Percentiles rank a stretch among this genome's conserved stretches.
Conservation (phyloP, 1,284 basidiomycete genomes). For the Sporisorium reilianum region DNA sequence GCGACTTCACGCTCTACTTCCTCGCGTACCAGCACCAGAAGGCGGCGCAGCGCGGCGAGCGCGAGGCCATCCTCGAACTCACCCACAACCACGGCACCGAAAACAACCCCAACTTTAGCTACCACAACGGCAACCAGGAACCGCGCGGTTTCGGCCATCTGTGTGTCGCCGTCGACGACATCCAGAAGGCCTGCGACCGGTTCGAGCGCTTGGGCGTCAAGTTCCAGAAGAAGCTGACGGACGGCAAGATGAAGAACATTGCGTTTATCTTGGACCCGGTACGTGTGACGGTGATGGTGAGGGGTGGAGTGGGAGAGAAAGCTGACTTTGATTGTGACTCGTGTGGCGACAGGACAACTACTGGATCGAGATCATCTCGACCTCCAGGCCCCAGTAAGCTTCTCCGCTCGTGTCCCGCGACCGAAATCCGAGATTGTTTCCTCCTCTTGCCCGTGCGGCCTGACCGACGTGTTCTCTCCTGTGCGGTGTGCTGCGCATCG, state of each 20-base stretch:
- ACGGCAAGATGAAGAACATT: slow-evolving; percentile 84
- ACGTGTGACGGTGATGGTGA: too few relatives aligned
- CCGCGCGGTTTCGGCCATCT: slow-evolving; percentile 73
- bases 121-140: slow-evolving; percentile 67
- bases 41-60: slow-evolving; percentile 72
- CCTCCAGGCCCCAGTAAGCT: slow-evolving; percentile 48
- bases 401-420: neutral
- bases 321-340: slow-evolving; percentile 8
- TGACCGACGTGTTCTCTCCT: neutral
- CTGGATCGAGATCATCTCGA: slow-evolving; percentile 73
- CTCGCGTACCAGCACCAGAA: slow-evolving; percentile 80
- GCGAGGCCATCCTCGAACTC: slow-evolving; percentile 72
- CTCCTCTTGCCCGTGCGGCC: too few relatives aligned
- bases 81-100: slow-evolving; percentile 68
- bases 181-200: slow-evolving; percentile 84
- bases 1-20: slow-evolving; percentile 78
- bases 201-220: slow-evolving; percentile 84
- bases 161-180: slow-evolving; percentile 84
- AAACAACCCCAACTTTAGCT: slow-evolving; percentile 57
- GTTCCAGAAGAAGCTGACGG: slow-evolving; percentile 88
- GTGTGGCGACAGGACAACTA: slow-evolving; percentile 65
- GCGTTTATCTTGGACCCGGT: slow-evolving; percentile 88
- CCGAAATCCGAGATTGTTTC: neutral
- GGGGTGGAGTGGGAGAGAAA: slow-evolving; percentile 3
- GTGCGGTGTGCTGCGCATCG: neutral